Conservation (phyloP, 768 basidiomycete genomes). For the Suillus spraguei region DNA sequence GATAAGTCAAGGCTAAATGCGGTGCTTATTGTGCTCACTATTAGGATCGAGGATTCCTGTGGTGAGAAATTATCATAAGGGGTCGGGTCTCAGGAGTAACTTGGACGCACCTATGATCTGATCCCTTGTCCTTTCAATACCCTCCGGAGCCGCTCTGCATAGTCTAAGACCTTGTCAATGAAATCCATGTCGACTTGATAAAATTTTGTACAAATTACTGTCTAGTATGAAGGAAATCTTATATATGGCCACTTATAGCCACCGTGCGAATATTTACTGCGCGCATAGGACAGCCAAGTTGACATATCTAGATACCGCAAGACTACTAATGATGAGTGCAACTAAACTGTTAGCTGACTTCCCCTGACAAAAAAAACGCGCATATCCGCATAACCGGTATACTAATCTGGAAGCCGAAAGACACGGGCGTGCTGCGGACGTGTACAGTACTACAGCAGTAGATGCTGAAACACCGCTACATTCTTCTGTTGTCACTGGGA, state of each 20-base stretch:
- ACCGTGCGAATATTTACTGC: constrained; percentile 2
- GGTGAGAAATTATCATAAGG: background rate
- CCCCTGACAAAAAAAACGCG: background rate
- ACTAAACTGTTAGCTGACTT: background rate
- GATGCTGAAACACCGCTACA: background rate
- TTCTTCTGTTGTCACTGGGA: background rate
- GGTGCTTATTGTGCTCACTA: constrained; percentile 26
- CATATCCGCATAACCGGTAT: background rate
- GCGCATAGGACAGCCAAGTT: background rate
- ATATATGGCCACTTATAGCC: background rate
- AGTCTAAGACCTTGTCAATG: constrained; percentile 37
- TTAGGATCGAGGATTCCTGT: constrained; percentile 37
- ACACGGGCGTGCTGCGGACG: background rate
- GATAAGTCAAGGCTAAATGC: background rate
- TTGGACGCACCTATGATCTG: constrained; percentile 37
- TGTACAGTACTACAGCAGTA: background rate
- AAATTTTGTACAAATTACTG: background rate
- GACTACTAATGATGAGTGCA: no score
- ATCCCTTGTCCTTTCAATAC: constrained; percentile 36
- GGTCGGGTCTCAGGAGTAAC: background rate
- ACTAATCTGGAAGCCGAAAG: background rate
- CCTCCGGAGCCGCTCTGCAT: constrained; percentile 40
- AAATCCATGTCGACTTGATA: constrained; percentile 36
- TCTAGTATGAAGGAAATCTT: background rate
- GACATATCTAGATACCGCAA: background rate